A percentile compares a stretch with the other conserved stretches of the same genome.
These are phyloP conservation scores for Trypanosoma melophagium DNA, from an alignment of 208 protist species.

Conservation along the genomic window DNA sequence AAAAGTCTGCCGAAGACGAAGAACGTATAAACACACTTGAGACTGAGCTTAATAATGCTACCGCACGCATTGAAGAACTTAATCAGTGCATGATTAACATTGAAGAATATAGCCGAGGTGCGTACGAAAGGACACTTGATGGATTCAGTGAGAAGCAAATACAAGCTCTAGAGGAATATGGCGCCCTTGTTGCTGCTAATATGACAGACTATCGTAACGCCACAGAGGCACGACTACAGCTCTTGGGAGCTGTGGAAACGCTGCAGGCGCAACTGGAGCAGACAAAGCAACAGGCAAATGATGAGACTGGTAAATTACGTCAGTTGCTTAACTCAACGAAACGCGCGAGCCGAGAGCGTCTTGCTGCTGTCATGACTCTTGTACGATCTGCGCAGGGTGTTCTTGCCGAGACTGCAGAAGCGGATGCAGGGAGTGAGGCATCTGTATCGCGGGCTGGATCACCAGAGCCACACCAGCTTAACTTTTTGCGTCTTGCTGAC, in stretches of 20 bases:
- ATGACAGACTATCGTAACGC: slow-evolving; percentile 25
- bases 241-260: slow-evolving; percentile 26
- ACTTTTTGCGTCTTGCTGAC: background rate
- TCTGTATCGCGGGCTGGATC: background rate
- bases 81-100: slow-evolving; percentile 27
- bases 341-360: background rate
- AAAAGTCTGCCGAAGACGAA: slow-evolving; percentile 9
- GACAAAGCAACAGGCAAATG: slow-evolving; percentile 32
- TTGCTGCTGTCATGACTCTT: slow-evolving; percentile 11
- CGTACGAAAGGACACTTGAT: slow-evolving; percentile 31
- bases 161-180: slow-evolving; percentile 34
- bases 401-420: background rate
- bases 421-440: background rate
- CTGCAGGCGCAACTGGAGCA: slow-evolving; percentile 38
- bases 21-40: slow-evolving; percentile 1
- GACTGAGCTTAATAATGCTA: slow-evolving; percentile 9
- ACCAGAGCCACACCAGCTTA: background rate
- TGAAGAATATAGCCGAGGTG: slow-evolving; percentile 17
- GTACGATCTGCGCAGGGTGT: slow-evolving; percentile 17
- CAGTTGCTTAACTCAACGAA: slow-evolving; percentile 26
- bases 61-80: slow-evolving; percentile 13
- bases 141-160: slow-evolving; percentile 36
- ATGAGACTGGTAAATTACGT: slow-evolving; percentile 35
- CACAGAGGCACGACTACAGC: slow-evolving; percentile 10
- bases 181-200: slow-evolving; percentile 12